phyloP scores from a whole-genome alignment of 1,284 basidiomycete species.

The Ganoderma multipileum region DNA sequence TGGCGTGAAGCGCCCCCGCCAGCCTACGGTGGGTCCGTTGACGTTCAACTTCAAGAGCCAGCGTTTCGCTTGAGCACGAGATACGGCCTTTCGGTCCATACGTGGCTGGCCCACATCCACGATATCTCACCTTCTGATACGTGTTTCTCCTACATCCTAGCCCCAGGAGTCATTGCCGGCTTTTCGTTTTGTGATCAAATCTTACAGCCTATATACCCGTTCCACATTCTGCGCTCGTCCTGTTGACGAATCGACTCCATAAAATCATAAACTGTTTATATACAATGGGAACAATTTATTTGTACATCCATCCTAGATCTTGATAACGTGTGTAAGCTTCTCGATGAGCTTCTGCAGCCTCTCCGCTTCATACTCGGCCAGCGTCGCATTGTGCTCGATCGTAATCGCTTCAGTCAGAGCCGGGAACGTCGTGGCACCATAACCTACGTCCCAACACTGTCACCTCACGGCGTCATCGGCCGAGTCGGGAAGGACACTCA shows the following conservation, averaged over 20 bases:
- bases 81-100: neutral
- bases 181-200: neutral
- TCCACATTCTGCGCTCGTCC: neutral
- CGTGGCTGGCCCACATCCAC: neutral
- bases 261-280: neutral
- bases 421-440: constrained; percentile 88
- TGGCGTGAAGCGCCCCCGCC: neutral
- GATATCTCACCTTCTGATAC: neutral
- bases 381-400: constrained; percentile 67
- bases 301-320: constrained; percentile 17
- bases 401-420: constrained; percentile 83
- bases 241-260: neutral
- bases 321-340: constrained; percentile 31
- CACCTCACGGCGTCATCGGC: neutral
- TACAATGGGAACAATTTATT: neutral
- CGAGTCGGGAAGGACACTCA: constrained; percentile 40
- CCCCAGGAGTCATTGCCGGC: neutral
- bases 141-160: neutral
- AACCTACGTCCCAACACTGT: constrained; percentile 52
- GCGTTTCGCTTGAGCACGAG: neutral
- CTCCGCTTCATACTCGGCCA: constrained; percentile 70
- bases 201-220: neutral
- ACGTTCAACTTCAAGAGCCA: neutral
- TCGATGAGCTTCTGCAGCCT: constrained; percentile 66
- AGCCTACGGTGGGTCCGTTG: neutral